Conservation (phyloP, 2,329 filamentous ascomycete genomes). For the Bipolaris bicolor region DNA sequence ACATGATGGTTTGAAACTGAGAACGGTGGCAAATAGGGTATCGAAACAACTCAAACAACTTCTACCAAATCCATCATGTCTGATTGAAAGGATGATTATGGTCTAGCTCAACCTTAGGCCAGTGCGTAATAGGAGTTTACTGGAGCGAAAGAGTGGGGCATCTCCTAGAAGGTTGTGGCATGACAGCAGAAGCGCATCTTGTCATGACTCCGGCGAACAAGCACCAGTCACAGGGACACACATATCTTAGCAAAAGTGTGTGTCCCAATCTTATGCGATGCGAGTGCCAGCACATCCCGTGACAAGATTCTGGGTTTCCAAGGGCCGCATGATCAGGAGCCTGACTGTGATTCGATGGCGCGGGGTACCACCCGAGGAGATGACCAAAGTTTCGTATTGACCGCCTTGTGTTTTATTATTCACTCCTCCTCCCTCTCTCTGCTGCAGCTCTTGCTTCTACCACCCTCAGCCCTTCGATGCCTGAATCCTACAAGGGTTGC, state of each 20-base stretch:
- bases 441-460: neutral
- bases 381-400: neutral
- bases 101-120: too few species aligned
- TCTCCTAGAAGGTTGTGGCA: neutral
- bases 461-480: neutral
- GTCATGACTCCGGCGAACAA: neutral
- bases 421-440: neutral
- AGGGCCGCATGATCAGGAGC: conserved; percentile 24
- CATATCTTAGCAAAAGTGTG: neutral
- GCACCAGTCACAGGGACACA: neutral
- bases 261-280: conserved; percentile 12
- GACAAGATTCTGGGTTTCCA: conserved; percentile 18
- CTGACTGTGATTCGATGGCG: conserved; percentile 14
- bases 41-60: too few species aligned
- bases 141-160: neutral
- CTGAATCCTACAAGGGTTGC: neutral
- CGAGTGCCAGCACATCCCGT: conserved; percentile 33
- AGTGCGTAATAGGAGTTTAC: neutral
- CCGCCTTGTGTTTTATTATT: neutral
- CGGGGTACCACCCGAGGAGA: neutral
- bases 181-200: neutral
- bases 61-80: neutral
- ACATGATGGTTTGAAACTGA: neutral
- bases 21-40: neutral
- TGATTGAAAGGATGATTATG: too few species aligned